Conservation (phyloP, 169 alveolate species). For the Plasmodium ovale region DNA sequence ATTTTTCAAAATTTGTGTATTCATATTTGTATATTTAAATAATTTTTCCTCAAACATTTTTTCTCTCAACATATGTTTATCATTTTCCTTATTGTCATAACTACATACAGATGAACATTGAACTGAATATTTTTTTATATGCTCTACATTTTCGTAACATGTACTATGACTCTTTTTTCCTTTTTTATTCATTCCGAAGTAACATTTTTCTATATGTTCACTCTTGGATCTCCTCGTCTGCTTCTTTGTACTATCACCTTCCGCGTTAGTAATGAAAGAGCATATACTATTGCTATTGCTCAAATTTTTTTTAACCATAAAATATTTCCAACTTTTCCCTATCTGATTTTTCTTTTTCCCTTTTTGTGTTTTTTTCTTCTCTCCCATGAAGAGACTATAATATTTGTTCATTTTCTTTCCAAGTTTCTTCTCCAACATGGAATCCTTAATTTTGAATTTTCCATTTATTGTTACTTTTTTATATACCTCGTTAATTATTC, state of each 20-base stretch:
- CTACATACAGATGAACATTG: neutral
- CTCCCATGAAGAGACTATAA: slow-evolving; percentile 6
- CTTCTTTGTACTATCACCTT: neutral
- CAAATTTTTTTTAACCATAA: neutral
- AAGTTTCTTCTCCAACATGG: slow-evolving; percentile 15
- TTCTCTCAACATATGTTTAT: neutral
- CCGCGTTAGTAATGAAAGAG: neutral
- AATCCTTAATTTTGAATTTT: slow-evolving; percentile 16
- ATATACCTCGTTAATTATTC: slow-evolving; percentile 47
- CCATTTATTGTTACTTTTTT: slow-evolving; percentile 49
- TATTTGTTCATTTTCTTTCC: slow-evolving; percentile 25
- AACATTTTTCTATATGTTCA: too few species aligned
- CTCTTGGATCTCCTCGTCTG: neutral
- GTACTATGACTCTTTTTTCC: neutral
- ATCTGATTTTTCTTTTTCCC: neutral
- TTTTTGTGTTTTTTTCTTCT: neutral
- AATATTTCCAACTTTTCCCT: neutral
- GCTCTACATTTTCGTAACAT: neutral
- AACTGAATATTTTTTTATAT: neutral
- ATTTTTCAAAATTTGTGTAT: neutral
- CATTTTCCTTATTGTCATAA: neutral
- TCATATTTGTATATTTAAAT: neutral
- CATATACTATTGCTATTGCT: neutral
- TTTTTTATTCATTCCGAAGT: neutral
- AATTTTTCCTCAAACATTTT: neutral